Base-by-base conservation (phyloP, 805 yeast species). In the Yarrowia sp. region DNA sequence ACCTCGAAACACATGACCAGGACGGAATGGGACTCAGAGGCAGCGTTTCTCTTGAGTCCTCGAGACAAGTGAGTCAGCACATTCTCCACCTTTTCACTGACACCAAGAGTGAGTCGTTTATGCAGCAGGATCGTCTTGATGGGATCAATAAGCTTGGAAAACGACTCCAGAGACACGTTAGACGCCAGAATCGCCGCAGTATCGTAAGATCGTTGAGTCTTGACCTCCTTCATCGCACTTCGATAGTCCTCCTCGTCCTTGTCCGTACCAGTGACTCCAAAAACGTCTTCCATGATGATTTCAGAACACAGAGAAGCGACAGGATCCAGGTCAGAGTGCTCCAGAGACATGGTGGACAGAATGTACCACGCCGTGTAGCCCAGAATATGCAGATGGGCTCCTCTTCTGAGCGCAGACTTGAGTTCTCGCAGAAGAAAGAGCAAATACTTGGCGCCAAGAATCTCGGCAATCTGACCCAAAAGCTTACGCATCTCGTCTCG, bases 191-290 rank as follows among this genome's bases (percentile, higher is more conserved):
- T 77, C 75, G 92, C 96, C 28, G 88, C 96, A 5, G 95, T 85
- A 70, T 95, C 98, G 72, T 79, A 89, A 79, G 96, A 88, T 76
- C 91, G 91, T 72, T 90, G 90, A 68, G 85, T 87, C 73, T 91
- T 92, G 36, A 95, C 93, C 78, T 93, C 99, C 70, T 88, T 89
- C 85, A 92, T 89, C 67, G 87, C 85, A 32, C 90, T 86, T 62
- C 83, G 83, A 71, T 95, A 93, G 19, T 92, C 97, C 67, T 92
- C 98, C 5, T 95, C 92, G 68, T 95, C 98, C 73, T 95, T 93
- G 71, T 95, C 98, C 72, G 88, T 88, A 36, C 97, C 96, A 3
- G 96, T 89, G 10, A 87, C 83, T 24, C 99, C 99, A 75, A 95
- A 92, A 4, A 86, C 82, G 71, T 93, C 97, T 71, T 92, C 96